Conservation (phyloP, 2,329 filamentous ascomycete species). For the Neonectria sp. region DNA sequence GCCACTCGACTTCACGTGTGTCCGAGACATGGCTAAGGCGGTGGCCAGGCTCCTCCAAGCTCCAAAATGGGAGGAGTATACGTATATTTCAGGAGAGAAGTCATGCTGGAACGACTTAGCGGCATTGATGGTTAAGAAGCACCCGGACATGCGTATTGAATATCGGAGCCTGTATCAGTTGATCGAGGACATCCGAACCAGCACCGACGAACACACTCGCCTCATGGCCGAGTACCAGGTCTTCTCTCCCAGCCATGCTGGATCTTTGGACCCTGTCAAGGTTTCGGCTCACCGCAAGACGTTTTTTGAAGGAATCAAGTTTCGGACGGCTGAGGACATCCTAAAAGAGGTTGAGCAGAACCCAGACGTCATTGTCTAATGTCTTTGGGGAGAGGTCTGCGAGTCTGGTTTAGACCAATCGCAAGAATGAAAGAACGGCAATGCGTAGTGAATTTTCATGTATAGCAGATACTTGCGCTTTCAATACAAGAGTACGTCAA, state of each 20-base stretch:
- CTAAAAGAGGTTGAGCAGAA: background rate
- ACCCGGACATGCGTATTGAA: background rate
- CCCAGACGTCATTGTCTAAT: background rate
- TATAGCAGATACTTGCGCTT: background rate
- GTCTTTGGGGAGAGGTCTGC: background rate
- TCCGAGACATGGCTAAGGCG: background rate
- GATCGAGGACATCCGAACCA: background rate
- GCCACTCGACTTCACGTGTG: background rate
- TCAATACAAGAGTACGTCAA: background rate
- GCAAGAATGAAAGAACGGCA: background rate
- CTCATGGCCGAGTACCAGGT: background rate
- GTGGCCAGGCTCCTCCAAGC: background rate
- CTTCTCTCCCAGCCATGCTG: background rate
- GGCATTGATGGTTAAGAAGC: background rate
- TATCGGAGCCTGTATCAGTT: background rate
- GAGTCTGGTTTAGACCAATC: background rate
- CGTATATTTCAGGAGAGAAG: background rate
- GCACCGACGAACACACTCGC: background rate
- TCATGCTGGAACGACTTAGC: slow-evolving; percentile 1
- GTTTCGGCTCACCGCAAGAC: background rate
- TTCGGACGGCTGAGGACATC: background rate
- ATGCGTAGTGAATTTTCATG: background rate
- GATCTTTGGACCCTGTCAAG: background rate
- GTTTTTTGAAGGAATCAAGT: background rate
- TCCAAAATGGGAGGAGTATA: background rate